These are phyloP conservation scores for Linum trigynum DNA, from an alignment of 345 rosid species.

Conservation along the genomic window DNA sequence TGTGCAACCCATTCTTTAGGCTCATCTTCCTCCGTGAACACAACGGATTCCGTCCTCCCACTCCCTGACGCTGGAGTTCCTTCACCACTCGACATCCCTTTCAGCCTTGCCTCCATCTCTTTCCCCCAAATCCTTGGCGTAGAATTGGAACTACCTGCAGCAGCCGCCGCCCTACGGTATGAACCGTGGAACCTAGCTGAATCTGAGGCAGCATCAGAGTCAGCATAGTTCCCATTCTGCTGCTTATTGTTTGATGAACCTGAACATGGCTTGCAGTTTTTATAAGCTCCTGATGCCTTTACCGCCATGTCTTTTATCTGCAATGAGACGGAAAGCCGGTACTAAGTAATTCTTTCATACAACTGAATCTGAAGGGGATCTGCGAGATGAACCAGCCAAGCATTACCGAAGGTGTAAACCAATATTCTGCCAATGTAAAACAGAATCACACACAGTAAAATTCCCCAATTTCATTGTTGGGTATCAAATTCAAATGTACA, in stretches of 20 bases:
- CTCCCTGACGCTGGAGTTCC: conserved; percentile 24
- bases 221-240: conserved; percentile 35
- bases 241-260: conserved; percentile 49
- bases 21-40: conserved; percentile 22
- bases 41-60: conserved; percentile 21
- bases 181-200: conserved; percentile 59
- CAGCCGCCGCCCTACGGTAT: conserved; percentile 24
- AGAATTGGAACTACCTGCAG: background rate
- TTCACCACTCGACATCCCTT: conserved; percentile 26
- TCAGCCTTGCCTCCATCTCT: conserved; percentile 29
- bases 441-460: conserved; percentile 2
- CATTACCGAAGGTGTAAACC: too few species aligned
- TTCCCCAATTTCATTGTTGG: background rate
- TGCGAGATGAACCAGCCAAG: background rate
- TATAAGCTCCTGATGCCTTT: conserved; percentile 90
- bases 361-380: background rate
- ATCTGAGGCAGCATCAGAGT: conserved; percentile 57
- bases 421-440: background rate
- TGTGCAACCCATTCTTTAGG: conserved; percentile 32
- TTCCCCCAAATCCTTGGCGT: conserved; percentile 13
- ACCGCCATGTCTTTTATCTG: conserved; percentile 93
- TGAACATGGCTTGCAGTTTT: conserved; percentile 77
- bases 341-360: conserved; percentile 3
- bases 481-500: background rate
- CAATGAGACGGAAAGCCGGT: conserved; percentile 3